Evolutionary conservation across 2,329 filamentous ascomycete species (phyloP).

Genomic region (Xylaria sp.): DNA sequence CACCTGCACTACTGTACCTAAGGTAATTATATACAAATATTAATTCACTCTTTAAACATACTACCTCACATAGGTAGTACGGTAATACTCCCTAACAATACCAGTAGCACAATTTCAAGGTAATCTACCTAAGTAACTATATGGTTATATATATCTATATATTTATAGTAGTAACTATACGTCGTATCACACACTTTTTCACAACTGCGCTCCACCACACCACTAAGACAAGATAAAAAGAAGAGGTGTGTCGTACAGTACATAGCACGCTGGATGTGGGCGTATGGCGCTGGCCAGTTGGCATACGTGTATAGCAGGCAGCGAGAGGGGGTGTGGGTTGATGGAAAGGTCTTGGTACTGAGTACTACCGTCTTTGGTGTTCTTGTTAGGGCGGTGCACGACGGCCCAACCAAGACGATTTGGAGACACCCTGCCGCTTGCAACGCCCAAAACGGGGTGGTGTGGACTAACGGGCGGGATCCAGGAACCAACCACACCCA

Average conservation of each 20-base stretch:
- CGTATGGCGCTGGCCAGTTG: constrained; percentile 29
- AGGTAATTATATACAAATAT: too few relatives aligned
- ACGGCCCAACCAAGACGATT: constrained; percentile 46
- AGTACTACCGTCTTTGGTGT: constrained; percentile 1
- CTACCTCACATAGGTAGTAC: too few relatives aligned
- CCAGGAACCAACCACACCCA: constrained; percentile 42
- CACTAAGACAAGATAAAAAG: constrained; percentile 10
- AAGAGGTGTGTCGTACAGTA: constrained; percentile 15
- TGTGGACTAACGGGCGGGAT: constrained; percentile 34
- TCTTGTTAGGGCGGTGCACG: constrained; percentile 43
- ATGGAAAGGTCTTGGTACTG: constrained; percentile 14
- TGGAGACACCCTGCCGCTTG: constrained; percentile 38
- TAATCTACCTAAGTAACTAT: too few relatives aligned
- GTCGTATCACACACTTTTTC: constrained; percentile 20
- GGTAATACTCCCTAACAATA: too few relatives aligned
- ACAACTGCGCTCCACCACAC: constrained; percentile 33
- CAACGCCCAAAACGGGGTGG: constrained; percentile 46
- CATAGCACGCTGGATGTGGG: not conserved
- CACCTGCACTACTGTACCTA: too few relatives aligned
- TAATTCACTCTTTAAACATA: not conserved
- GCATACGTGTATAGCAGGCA: not conserved
- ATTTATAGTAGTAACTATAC: not conserved
- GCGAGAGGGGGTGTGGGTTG: constrained; percentile 32
- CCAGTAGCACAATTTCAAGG: not conserved
- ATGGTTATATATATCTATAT: not conserved